phyloP scores from a whole-genome alignment of 108 stramenopile species.

The Seminavis robusta region DNA sequence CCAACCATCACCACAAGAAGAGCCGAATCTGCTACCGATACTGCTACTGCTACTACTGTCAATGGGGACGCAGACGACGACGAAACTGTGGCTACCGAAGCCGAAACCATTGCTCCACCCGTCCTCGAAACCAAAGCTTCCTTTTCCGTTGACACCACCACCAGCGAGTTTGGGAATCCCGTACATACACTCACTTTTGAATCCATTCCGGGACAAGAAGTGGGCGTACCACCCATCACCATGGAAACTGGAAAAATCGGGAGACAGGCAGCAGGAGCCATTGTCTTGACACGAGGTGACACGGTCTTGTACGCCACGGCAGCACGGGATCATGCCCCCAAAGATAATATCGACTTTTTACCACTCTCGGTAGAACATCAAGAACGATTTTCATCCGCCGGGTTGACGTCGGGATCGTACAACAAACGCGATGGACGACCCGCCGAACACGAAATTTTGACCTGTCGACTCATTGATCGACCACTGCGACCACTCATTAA shows the following conservation, averaged over 20 bases:
- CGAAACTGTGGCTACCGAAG: too few species aligned
- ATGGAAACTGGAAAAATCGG: constrained; percentile 84
- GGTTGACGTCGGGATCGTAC: constrained; percentile 78
- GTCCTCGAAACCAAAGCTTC: too few species aligned
- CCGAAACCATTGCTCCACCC: too few species aligned
- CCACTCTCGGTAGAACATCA: constrained; percentile 93
- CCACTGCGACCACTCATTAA: constrained; percentile 90
- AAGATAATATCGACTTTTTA: constrained; percentile 74
- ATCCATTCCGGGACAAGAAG: constrained; percentile 52
- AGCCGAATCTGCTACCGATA: too few species aligned
- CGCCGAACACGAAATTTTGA: constrained; percentile 88
- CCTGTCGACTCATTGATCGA: constrained; percentile 91
- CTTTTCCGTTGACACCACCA: constrained; percentile 35
- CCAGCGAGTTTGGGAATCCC: constrained; percentile 33
- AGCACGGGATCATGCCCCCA: constrained; percentile 49
- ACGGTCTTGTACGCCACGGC: constrained; percentile 75
- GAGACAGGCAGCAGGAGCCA: constrained; percentile 77
- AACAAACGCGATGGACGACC: constrained; percentile 90
- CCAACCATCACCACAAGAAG: too few species aligned
- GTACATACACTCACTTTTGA: constrained; percentile 69
- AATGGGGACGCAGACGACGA: too few species aligned
- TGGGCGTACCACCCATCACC: constrained; percentile 29
- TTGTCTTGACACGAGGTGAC: constrained; percentile 72
- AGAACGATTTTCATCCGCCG: constrained; percentile 85
- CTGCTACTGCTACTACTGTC: too few species aligned